A percentile compares a stretch with the other conserved stretches of the same genome.
phyloP scores from a whole-genome alignment of 2,329 filamentous ascomycete genomes.

The Fusarium tanahbumbuense region DNA sequence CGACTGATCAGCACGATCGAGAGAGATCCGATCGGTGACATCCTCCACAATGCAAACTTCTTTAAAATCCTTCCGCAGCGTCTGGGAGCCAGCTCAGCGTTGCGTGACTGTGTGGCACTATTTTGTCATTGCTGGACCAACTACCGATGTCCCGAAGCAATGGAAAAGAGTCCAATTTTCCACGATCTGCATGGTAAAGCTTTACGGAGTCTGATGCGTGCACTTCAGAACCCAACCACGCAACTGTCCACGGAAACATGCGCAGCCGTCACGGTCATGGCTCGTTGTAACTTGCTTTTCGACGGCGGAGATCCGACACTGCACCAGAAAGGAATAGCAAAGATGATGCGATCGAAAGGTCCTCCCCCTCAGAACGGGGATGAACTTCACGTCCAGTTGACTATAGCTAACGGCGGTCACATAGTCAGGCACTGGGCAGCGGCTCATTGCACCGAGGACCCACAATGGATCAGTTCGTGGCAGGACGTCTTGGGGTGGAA shows the following conservation, averaged over 20 bases:
- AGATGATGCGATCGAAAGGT: not conserved
- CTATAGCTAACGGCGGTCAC: not conserved
- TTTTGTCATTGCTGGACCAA: not conserved
- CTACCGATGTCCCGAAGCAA: not conserved
- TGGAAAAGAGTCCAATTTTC: not conserved
- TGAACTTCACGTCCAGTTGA: not conserved
- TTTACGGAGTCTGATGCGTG: not conserved
- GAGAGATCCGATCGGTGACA: not conserved
- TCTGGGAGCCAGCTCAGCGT: not conserved
- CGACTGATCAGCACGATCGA: not conserved
- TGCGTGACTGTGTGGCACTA: not conserved
- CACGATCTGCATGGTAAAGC: not conserved
- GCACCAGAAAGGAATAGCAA: not conserved
- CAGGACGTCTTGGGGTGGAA: not conserved
- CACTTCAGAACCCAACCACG: not conserved
- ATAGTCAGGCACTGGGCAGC: not conserved
- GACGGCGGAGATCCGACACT: not conserved
- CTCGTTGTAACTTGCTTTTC: not conserved
- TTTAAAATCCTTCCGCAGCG: not conserved
- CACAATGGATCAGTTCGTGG: not conserved
- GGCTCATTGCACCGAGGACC: not conserved
- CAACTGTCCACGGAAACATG: not conserved
- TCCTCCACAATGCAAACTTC: not conserved
- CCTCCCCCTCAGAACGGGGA: not conserved
- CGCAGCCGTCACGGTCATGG: not conserved